A percentile compares a stretch with the other conserved stretches of the same genome.
Evolutionary conservation across 805 yeast genomes (phyloP).

Genomic region (Kuraishia hungarica): DNA sequence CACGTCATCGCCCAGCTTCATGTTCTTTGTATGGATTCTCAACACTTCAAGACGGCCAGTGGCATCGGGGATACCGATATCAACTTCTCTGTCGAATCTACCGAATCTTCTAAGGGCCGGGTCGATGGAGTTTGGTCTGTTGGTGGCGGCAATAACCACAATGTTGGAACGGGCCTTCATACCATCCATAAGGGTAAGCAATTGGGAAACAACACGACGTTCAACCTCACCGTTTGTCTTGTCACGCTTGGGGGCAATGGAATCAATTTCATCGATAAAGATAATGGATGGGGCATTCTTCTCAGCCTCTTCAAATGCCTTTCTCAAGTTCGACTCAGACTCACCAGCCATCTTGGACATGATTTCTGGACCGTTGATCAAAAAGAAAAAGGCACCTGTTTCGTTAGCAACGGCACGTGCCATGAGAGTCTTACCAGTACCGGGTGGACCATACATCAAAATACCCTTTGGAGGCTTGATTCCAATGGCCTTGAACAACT

Average conservation of each 20-base stretch:
- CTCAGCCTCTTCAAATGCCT: conserved; percentile 99
- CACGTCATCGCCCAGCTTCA: conserved; percentile 93
- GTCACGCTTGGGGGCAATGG: conserved; percentile 99
- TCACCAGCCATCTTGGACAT: conserved; percentile 99
- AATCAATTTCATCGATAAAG: conserved; percentile 97
- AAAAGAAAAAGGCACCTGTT: conserved; percentile 97
- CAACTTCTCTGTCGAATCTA: conserved; percentile 80
- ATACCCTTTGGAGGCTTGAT: conserved; percentile 98
- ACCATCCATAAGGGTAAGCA: conserved; percentile 98
- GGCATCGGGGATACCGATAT: conserved; percentile 93
- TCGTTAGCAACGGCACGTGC: conserved; percentile 99
- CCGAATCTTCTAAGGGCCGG: conserved; percentile 84
- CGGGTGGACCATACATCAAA: conserved; percentile 98
- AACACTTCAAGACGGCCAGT: conserved; percentile 95
- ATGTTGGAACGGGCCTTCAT: conserved; percentile 99
- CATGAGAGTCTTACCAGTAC: conserved; percentile 99
- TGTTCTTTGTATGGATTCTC: conserved; percentile 96
- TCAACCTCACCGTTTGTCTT: conserved; percentile 99
- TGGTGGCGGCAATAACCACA: conserved; percentile 97
- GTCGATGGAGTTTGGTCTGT: conserved; percentile 79
- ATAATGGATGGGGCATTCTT: conserved; percentile 97
- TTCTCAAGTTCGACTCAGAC: conserved; percentile 92
- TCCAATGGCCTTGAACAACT: conserved; percentile 94
- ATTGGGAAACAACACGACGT: conserved; percentile 97
- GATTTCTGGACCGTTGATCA: conserved; percentile 98